A percentile compares a stretch with the other conserved stretches of the same genome.
Evolutionary conservation across 2,329 filamentous ascomycete species (phyloP).

Genomic region (Lasiodiplodia citricola): DNA sequence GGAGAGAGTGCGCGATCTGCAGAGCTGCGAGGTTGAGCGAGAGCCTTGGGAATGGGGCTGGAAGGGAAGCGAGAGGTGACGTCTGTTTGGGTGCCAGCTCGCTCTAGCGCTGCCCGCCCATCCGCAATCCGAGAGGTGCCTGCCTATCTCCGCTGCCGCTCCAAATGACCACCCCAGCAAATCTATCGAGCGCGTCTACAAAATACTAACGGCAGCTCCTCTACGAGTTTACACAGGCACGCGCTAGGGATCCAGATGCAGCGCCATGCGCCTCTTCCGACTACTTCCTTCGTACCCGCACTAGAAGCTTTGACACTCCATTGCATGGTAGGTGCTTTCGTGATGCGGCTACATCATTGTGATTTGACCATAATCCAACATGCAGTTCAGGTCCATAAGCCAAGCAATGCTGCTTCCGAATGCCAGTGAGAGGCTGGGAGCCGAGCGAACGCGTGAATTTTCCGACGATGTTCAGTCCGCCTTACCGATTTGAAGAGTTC

Average conservation of each 20-base stretch:
- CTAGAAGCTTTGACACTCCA: conserved; percentile 14
- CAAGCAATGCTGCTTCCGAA: not conserved
- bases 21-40: conserved; percentile 22
- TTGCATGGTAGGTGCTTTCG: conserved; percentile 7
- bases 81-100: conserved; percentile 25
- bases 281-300: not conserved
- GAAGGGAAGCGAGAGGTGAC: conserved; percentile 26
- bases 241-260: not conserved
- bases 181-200: not conserved
- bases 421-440: not conserved
- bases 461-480: not conserved
- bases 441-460: not conserved
- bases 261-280: not conserved
- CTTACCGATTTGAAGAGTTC: not conserved
- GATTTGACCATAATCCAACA: not conserved
- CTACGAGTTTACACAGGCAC: not conserved
- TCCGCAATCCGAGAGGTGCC: conserved; percentile 3
- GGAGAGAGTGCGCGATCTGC: conserved; percentile 14
- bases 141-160: not conserved
- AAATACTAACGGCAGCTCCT: not conserved
- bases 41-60: conserved; percentile 26
- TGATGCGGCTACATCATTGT: not conserved
- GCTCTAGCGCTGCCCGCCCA: conserved; percentile 2
- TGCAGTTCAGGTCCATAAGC: not conserved
- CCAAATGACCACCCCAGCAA: not conserved